phyloP scores from a whole-genome alignment of 2,329 filamentous ascomycete genomes.

The Penicillium rolfsii region DNA sequence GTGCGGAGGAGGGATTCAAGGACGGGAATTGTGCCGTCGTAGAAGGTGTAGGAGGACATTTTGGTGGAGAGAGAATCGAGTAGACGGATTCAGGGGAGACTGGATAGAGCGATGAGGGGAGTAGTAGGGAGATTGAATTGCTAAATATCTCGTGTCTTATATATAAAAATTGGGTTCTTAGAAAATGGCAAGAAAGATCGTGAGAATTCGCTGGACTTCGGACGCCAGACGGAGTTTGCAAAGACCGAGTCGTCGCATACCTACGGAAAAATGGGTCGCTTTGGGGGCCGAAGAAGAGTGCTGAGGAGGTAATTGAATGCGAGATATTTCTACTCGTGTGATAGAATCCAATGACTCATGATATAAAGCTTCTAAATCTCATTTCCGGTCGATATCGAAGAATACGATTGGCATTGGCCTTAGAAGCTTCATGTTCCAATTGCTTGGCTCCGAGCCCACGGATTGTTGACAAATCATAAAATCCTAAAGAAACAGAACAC shows the following conservation, averaged over 20 bases:
- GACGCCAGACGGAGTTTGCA: not conserved
- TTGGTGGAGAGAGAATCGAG: not conserved
- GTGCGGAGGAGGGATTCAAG: conserved; percentile 29
- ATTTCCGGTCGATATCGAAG: too few relatives aligned
- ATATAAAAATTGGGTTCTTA: too few relatives aligned
- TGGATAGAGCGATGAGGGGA: not conserved
- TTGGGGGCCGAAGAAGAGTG: not conserved
- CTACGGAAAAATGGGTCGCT: not conserved
- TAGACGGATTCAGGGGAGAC: not conserved
- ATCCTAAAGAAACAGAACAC: not conserved
- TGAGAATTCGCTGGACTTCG: not conserved
- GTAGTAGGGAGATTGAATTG: not conserved
- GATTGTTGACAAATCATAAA: not conserved
- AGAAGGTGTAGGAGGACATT: conserved; percentile 23
- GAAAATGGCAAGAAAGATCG: too few relatives aligned
- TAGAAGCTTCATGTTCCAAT: too few relatives aligned
- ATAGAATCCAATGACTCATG: not conserved
- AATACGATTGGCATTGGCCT: too few relatives aligned
- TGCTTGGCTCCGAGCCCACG: too few relatives aligned
- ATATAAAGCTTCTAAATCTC: too few relatives aligned
- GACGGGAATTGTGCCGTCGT: conserved; percentile 34
- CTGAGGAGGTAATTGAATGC: not conserved
- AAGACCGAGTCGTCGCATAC: not conserved
- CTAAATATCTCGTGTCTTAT: too few relatives aligned
- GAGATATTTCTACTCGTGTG: not conserved